Evolutionary conservation across 2,329 filamentous ascomycete genomes (phyloP).

Genomic region (Simplicillium sp.): DNA sequence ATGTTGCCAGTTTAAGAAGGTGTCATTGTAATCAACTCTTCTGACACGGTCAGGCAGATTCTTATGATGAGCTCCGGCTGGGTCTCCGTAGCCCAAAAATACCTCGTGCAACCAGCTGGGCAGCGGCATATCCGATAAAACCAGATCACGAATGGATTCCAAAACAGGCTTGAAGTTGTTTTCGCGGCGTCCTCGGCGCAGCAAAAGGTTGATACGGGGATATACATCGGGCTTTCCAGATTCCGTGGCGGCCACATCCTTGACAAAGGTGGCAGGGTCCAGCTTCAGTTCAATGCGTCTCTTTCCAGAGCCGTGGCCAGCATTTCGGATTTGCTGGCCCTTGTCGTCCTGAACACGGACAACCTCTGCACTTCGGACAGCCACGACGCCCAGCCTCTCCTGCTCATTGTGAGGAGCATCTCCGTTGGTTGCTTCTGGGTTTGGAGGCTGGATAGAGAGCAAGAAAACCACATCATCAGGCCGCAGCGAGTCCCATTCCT

Average conservation of each 20-base stretch:
- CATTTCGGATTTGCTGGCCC: conserved; percentile 61
- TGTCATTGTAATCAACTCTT: conserved; percentile 84
- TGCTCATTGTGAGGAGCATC: conserved; percentile 30
- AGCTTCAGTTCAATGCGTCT: conserved; percentile 71
- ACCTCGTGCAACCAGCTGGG: conserved; percentile 93
- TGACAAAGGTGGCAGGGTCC: conserved; percentile 68
- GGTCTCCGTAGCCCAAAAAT: conserved; percentile 94
- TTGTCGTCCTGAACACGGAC: conserved; percentile 81
- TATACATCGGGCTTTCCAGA: conserved; percentile 72
- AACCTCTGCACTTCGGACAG: conserved; percentile 75
- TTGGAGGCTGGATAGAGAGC: conserved; percentile 59
- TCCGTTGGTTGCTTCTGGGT: conserved; percentile 45
- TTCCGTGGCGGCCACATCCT: conserved; percentile 58
- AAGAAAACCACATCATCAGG: conserved; percentile 87
- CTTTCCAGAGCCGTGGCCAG: conserved; percentile 50
- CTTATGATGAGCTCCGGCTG: conserved; percentile 77
- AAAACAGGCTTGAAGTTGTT: conserved; percentile 96
- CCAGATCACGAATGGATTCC: conserved; percentile 80
- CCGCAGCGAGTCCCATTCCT: conserved; percentile 83
- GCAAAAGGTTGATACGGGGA: conserved; percentile 72
- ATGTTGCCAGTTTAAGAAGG: conserved; percentile 93
- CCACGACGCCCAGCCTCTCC: conserved; percentile 57
- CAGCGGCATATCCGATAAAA: conserved; percentile 74
- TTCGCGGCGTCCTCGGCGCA: conserved; percentile 75
- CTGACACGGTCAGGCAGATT: conserved; percentile 68